These are phyloP conservation scores for Neurospora cerealis DNA, from an alignment of 495 filamentous ascomycete genomes.

Conservation along the genomic window DNA sequence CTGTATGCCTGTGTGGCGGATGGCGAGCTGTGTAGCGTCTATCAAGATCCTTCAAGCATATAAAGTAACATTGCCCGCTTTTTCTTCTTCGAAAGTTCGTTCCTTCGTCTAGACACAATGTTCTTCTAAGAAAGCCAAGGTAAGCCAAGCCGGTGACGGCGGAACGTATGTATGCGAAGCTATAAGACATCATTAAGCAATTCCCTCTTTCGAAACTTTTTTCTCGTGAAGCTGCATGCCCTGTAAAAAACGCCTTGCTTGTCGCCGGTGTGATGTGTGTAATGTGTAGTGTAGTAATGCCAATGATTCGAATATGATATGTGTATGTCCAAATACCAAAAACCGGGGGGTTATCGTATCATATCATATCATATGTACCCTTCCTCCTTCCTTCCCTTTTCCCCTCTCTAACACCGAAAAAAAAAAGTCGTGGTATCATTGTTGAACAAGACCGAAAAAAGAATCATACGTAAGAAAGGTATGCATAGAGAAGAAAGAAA, in stretches of 20 bases:
- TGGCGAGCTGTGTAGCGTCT: background rate
- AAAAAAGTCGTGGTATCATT: background rate
- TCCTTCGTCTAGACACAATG: background rate
- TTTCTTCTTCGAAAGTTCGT: background rate
- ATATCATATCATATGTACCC: background rate
- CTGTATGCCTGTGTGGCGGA: background rate
- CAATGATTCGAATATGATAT: background rate
- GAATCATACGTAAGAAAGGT: background rate
- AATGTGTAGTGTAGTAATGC: background rate
- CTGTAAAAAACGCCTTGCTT: background rate
- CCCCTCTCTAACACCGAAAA: slow-evolving; percentile 1
- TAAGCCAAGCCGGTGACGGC: background rate
- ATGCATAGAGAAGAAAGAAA: background rate
- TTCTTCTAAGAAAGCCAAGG: background rate
- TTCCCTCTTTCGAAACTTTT: background rate
- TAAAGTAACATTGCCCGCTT: background rate
- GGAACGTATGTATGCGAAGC: background rate
- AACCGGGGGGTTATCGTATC: background rate
- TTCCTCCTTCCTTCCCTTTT: background rate
- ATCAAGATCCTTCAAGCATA: background rate
- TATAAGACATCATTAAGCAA: background rate
- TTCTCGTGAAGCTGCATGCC: background rate
- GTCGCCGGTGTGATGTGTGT: background rate
- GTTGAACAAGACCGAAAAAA: background rate
- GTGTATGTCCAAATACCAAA: background rate